Conservation (phyloP, 2,329 filamentous ascomycete species). For the Gnomoniopsis sp. region DNA sequence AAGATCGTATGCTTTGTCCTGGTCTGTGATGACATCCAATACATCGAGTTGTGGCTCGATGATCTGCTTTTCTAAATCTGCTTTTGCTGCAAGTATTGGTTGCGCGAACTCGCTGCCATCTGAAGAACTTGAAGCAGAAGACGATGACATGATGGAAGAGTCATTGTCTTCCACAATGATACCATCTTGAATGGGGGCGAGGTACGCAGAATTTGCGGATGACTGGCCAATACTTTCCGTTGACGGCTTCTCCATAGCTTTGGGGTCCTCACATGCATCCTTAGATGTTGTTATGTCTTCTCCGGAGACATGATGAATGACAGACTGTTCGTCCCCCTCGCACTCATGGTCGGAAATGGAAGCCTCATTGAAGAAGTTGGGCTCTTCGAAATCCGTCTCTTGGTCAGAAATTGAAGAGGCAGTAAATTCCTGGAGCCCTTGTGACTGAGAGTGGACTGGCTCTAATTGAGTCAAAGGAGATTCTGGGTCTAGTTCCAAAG, state of each 20-base stretch:
- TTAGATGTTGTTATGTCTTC: background rate
- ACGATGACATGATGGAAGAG: background rate
- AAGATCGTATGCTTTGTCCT: conserved; percentile 5
- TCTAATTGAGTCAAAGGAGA: background rate
- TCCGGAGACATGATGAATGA: background rate
- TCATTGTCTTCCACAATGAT: background rate
- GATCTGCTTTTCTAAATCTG: background rate
- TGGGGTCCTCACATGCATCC: background rate
- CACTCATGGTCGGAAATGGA: background rate
- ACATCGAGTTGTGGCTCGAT: background rate
- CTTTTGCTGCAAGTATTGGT: background rate
- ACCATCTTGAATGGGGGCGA: background rate
- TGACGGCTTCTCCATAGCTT: background rate
- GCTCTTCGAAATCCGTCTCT: conserved; percentile 3
- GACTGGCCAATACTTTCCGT: background rate
- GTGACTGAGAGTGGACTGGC: background rate
- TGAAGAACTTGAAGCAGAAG: background rate
- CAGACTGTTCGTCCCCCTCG: background rate
- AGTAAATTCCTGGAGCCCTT: background rate
- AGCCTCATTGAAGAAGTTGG: conserved; percentile 2
- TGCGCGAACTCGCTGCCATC: background rate
- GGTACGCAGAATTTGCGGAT: background rate
- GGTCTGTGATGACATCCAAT: background rate
- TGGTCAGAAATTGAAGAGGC: background rate
- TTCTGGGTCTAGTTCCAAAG: background rate